Evolutionary conservation across 371 early-diverging fungal genomes (phyloP), one percentile per base, ranked within the genome.

Genomic region (Mortierella sp.): DNA sequence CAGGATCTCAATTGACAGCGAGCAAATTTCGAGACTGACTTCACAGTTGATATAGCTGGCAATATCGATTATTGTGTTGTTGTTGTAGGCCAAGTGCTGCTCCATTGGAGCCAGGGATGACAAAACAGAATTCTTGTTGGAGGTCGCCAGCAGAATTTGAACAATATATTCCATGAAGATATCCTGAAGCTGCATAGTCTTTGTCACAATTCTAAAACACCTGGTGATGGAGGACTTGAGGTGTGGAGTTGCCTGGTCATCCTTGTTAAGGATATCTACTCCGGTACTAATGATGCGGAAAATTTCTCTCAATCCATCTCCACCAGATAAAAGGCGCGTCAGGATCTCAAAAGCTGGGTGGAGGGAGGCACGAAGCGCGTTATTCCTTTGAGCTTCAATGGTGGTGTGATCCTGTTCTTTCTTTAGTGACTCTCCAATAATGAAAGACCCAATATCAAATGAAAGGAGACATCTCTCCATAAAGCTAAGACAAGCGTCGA

Each of bases 341-440:
- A 93, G 71, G 3, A 98, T 86, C 66, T 95, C 93, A 70, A 95
- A 97, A 1, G 96, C 98, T 4, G 97, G 96, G 51, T 97, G 97
- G 7, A 84, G 79, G 26, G 70, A 70, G 13, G 85, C 80, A 4
- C 75, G 74, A 31, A 75, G 29, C 17, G 70, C 74, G 22, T 61
- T 65, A 62, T 75, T 76, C 61, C 47, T 71, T 40, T 72, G 71
- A 4, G 59, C 72, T 40, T 79, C 75, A 23, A 75, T 51, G n/a
- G 58, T 28, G 3, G 69, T 68, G 28, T 60, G 68, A 37, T 81
- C 82, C 55, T 75, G 61, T 28, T 71, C 65, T 47, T 67, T 32
- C 47, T 42, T 59, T 61, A 59, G 53, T 32, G 65, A 49, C 4
- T 57, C 65, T 26, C 75, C 72, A 12, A 83, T 51, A 53, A 86